A percentile compares a stretch with the other conserved stretches of the same genome.
Conservation (phyloP, 768 basidiomycete genomes). For the Pleurotus salmoneostramineus region DNA sequence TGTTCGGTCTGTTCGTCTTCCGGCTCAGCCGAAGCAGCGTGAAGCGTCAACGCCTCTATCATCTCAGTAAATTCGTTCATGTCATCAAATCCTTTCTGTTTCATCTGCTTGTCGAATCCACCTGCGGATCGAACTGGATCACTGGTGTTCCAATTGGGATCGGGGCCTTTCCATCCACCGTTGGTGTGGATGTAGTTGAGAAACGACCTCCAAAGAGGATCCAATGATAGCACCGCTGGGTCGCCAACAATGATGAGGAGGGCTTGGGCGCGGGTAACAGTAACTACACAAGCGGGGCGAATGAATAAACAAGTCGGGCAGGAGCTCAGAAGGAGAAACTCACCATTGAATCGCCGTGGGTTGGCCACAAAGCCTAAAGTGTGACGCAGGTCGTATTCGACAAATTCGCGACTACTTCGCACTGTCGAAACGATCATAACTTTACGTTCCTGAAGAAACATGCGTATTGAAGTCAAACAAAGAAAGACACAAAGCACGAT, state of each 20-base stretch:
- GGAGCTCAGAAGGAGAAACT: slow-evolving; percentile 25
- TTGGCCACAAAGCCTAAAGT: slow-evolving; percentile 58
- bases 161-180: slow-evolving; percentile 52
- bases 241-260: slow-evolving; percentile 60
- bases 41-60: slow-evolving; percentile 44
- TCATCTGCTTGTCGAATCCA: slow-evolving; percentile 33
- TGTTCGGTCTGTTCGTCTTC: slow-evolving; percentile 14
- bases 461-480: slow-evolving; percentile 22
- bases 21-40: slow-evolving; percentile 21
- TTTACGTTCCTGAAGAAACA: slow-evolving; percentile 41
- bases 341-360: slow-evolving; percentile 57
- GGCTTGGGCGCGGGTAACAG: slow-evolving; percentile 58
- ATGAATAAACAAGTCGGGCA: neutral
- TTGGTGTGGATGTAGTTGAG: slow-evolving; percentile 52
- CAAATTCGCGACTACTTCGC: slow-evolving; percentile 45
- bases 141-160: slow-evolving; percentile 46
- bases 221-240: slow-evolving; percentile 52
- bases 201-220: slow-evolving; percentile 61
- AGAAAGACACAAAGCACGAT: slow-evolving; percentile 17
- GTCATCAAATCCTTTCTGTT: slow-evolving; percentile 29
- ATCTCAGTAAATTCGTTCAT: slow-evolving; percentile 35
- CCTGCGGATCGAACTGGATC: slow-evolving; percentile 32
- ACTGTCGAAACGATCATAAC: slow-evolving; percentile 60
- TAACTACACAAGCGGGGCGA: slow-evolving; percentile 31
- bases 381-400: slow-evolving; percentile 47